A percentile compares a stretch with the other conserved stretches of the same genome.
Evolutionary conservation across 108 stramenopile genomes (phyloP).

Genomic region (Skeletonema tropicum): DNA sequence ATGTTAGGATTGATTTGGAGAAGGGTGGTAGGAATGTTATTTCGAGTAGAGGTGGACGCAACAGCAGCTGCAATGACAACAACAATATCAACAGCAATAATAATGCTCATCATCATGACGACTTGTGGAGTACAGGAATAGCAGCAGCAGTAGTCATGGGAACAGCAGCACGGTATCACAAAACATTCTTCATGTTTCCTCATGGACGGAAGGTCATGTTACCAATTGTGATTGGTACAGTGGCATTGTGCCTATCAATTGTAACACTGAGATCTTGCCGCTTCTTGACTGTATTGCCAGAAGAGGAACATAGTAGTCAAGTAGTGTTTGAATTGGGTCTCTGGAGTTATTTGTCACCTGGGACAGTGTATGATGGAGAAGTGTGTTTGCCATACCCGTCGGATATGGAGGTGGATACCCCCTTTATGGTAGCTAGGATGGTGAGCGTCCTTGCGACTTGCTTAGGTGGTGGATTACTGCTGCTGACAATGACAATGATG

Average conservation of each 20-base stretch:
- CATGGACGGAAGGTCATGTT: constrained; percentile 31
- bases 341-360: constrained; percentile 29
- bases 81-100: not conserved
- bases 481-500: constrained; percentile 35
- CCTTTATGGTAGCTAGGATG: constrained; percentile 27
- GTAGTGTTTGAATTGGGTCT: constrained; percentile 39
- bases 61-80: not conserved
- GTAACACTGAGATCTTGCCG: constrained; percentile 23
- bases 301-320: constrained; percentile 12
- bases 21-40: not conserved
- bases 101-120: not conserved
- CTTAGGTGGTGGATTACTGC: constrained; percentile 25
- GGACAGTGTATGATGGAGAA: constrained; percentile 18
- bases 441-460: constrained; percentile 23
- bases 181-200: constrained; percentile 42
- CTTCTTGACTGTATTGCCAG: constrained; percentile 36
- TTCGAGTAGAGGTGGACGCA: not conserved
- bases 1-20: not conserved
- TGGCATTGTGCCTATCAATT: constrained; percentile 27
- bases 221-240: constrained; percentile 21
- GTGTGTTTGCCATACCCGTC: constrained; percentile 33
- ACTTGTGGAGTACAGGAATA: constrained; percentile 37
- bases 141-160: constrained; percentile 40
- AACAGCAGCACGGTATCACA: constrained; percentile 28
- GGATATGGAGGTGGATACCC: constrained; percentile 14